These are phyloP conservation scores for Serpula lacrymans DNA, from an alignment of 768 basidiomycete species.

Conservation along the genomic window DNA sequence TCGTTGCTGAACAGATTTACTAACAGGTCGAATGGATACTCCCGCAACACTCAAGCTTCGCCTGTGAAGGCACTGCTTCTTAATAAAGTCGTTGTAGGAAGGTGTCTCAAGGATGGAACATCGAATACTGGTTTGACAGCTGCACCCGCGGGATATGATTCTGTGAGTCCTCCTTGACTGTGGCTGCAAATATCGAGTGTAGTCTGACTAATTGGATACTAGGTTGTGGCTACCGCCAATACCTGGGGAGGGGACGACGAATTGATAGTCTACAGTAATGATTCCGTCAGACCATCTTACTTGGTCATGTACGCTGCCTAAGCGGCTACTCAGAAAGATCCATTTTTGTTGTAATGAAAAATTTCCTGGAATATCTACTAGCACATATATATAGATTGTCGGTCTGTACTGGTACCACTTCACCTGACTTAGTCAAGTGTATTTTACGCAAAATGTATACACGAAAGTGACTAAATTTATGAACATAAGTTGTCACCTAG, in stretches of 20 bases:
- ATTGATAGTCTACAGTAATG: slow-evolving; percentile 64
- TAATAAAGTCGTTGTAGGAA: slow-evolving; percentile 72
- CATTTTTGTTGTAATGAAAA: too few relatives aligned
- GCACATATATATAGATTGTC: too few relatives aligned
- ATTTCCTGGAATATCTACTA: too few relatives aligned
- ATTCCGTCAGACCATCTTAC: slow-evolving; percentile 70
- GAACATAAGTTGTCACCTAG: too few relatives aligned
- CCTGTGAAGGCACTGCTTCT: slow-evolving; percentile 60
- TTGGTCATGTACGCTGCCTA: slow-evolving; percentile 68
- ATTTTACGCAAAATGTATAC: too few relatives aligned
- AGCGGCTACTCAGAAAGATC: too few relatives aligned
- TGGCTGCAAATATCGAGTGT: background rate
- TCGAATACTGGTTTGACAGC: slow-evolving; percentile 52
- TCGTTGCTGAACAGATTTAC: too few relatives aligned
- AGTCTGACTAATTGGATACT: slow-evolving; percentile 34
- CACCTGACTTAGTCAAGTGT: too few relatives aligned
- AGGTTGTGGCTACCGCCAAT: slow-evolving; percentile 54
- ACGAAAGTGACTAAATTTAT: too few relatives aligned
- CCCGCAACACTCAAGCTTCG: slow-evolving; percentile 53
- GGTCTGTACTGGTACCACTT: too few relatives aligned
- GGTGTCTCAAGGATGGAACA: slow-evolving; percentile 60
- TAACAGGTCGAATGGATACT: slow-evolving; percentile 65
- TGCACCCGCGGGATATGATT: slow-evolving; percentile 64
- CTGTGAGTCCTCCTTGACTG: slow-evolving; percentile 55
- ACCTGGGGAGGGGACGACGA: slow-evolving; percentile 74